These are phyloP conservation scores for Leccinum variicolor DNA, from an alignment of 768 basidiomycete species.

Conservation along the genomic window DNA sequence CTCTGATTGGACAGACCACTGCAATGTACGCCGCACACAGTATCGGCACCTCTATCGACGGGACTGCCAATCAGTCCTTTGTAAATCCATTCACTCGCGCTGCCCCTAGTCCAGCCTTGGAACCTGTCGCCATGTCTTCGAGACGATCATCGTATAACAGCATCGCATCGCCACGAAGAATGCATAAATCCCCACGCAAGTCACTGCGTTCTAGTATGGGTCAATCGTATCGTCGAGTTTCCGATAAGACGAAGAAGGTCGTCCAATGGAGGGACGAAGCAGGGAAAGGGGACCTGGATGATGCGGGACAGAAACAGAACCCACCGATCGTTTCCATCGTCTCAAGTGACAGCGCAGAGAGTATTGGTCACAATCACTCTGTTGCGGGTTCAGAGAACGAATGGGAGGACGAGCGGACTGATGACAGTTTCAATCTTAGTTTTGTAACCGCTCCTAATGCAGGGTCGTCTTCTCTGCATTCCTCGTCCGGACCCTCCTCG, in stretches of 20 bases:
- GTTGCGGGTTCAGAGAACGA: slow-evolving; percentile 75
- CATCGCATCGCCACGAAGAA: slow-evolving; percentile 46
- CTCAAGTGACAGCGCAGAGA: slow-evolving; percentile 35
- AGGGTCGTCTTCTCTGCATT: slow-evolving; percentile 33
- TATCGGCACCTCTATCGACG: slow-evolving; percentile 39
- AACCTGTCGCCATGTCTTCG: slow-evolving; percentile 37
- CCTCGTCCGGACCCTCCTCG: slow-evolving; percentile 29
- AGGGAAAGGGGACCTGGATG: slow-evolving; percentile 78
- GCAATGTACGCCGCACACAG: slow-evolving; percentile 49
- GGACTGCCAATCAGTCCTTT: slow-evolving; percentile 49
- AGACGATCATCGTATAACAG: slow-evolving; percentile 42
- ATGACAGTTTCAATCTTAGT: slow-evolving; percentile 66
- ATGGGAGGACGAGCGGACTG: slow-evolving; percentile 88
- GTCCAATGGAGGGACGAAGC: slow-evolving; percentile 89
- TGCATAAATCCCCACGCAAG: slow-evolving; percentile 63
- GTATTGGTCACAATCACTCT: slow-evolving; percentile 36
- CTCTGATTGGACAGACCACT: slow-evolving; percentile 65
- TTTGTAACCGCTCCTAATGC: slow-evolving; percentile 34
- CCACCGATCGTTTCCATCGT: slow-evolving; percentile 26
- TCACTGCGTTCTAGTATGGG: slow-evolving; percentile 64
- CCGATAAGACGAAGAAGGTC: slow-evolving; percentile 69
- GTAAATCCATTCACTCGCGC: slow-evolving; percentile 42
- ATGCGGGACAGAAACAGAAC: slow-evolving; percentile 39
- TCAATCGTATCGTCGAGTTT: slow-evolving; percentile 59
- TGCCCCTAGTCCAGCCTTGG: slow-evolving; percentile 48